These are phyloP conservation scores for Backusella sp. DNA, from an alignment of 192 early-diverging fungal species.

Conservation along the genomic window DNA sequence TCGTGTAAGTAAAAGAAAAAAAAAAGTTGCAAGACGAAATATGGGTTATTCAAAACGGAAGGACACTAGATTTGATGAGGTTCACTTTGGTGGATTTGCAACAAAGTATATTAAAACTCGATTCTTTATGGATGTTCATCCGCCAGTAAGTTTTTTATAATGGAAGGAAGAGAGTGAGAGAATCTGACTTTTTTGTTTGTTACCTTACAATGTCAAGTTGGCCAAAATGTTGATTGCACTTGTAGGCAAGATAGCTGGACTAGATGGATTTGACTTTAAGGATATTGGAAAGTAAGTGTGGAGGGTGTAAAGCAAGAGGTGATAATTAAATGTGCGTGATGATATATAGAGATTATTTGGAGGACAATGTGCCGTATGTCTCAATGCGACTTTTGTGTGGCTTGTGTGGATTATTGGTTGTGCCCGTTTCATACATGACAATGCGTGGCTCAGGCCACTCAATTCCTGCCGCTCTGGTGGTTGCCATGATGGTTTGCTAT, in stretches of 20 bases:
- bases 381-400: slow-evolving; percentile 80
- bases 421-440: slow-evolving; percentile 81
- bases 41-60: neutral
- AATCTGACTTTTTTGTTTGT: neutral
- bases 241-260: slow-evolving; percentile 77
- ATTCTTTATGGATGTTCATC: slow-evolving; percentile 95
- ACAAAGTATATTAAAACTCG: slow-evolving; percentile 77
- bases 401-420: slow-evolving; percentile 72
- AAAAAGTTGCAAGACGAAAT: neutral
- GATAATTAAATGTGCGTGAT: neutral
- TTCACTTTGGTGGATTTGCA: slow-evolving; percentile 98
- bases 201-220: slow-evolving; percentile 14
- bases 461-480: slow-evolving; percentile 67
- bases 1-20: slow-evolving; percentile 30
- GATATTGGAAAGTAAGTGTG: slow-evolving; percentile 74
- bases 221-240: slow-evolving; percentile 43
- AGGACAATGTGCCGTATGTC: slow-evolving; percentile 86
- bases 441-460: slow-evolving; percentile 79
- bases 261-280: slow-evolving; percentile 94
- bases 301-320: neutral
- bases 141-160: slow-evolving; percentile 73
- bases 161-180: neutral
- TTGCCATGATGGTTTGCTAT: slow-evolving; percentile 75
- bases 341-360: slow-evolving; percentile 74
- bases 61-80: slow-evolving; percentile 84